These are phyloP conservation scores for Phoma sp. DNA, from an alignment of 2,329 filamentous ascomycete genomes.

Conservation along the genomic window DNA sequence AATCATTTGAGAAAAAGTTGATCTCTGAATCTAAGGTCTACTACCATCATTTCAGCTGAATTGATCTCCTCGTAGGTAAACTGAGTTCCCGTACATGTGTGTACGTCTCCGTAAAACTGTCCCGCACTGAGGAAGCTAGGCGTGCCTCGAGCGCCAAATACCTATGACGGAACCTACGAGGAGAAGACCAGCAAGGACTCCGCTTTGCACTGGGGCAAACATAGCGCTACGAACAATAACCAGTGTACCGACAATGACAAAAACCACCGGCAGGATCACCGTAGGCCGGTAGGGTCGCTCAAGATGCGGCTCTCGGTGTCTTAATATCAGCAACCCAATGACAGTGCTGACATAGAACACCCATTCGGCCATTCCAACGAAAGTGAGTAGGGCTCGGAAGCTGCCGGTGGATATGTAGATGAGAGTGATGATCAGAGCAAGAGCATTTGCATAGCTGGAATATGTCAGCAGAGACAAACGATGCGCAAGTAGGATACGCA, in stretches of 20 bases:
- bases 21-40: too few relatives aligned
- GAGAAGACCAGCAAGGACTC: slow-evolving; percentile 61
- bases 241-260: slow-evolving; percentile 64
- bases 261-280: slow-evolving; percentile 58
- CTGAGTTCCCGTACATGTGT: too few relatives aligned
- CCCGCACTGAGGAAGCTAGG: not conserved
- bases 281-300: slow-evolving; percentile 62
- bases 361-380: slow-evolving; percentile 53
- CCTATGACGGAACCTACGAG: slow-evolving; percentile 54
- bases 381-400: slow-evolving; percentile 66
- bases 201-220: slow-evolving; percentile 63
- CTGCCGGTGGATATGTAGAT: slow-evolving; percentile 66
- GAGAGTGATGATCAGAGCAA: slow-evolving; percentile 48
- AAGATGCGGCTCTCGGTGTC: slow-evolving; percentile 62
- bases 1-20: too few relatives aligned
- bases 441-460: slow-evolving; percentile 36
- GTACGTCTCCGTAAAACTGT: too few relatives aligned
- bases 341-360: slow-evolving; percentile 70
- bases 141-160: slow-evolving; percentile 20
- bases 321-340: slow-evolving; percentile 62
- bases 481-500: slow-evolving; percentile 13
- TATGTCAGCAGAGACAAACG: slow-evolving; percentile 13
- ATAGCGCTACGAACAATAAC: slow-evolving; percentile 64
- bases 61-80: too few relatives aligned
- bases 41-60: too few relatives aligned